phyloP scores from a whole-genome alignment of 768 basidiomycete genomes.

The Arthromyces matolae region DNA sequence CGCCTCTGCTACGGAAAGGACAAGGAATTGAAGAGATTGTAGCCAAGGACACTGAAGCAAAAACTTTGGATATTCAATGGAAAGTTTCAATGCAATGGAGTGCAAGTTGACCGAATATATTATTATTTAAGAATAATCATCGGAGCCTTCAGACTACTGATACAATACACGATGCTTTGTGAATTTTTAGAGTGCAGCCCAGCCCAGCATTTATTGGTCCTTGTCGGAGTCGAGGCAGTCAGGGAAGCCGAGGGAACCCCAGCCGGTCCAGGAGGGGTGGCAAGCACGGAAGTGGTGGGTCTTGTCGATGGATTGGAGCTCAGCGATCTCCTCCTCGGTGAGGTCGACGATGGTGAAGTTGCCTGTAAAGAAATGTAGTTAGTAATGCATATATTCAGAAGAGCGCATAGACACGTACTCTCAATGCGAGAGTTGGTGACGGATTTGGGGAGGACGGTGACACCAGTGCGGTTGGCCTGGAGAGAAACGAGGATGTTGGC shows the following conservation, averaged over 20 bases:
- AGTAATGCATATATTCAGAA: neutral
- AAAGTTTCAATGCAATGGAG: no score
- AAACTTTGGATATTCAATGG: no score
- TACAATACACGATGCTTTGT: neutral
- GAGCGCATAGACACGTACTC: slow-evolving; percentile 27
- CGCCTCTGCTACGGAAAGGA: no score
- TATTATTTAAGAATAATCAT: neutral
- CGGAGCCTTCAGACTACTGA: neutral
- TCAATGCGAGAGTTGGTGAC: slow-evolving; percentile 67
- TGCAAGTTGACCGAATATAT: no score
- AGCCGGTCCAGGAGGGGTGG: slow-evolving; percentile 44
- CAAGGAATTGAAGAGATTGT: no score
- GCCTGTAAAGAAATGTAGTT: slow-evolving; percentile 26
- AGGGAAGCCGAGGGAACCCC: slow-evolving; percentile 17
- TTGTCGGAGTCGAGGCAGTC: slow-evolving; percentile 17
- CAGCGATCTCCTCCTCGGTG: slow-evolving; percentile 53
- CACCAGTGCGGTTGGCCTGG: slow-evolving; percentile 63
- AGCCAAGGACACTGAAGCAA: no score
- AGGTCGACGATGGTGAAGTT: slow-evolving; percentile 63
- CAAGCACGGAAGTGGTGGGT: slow-evolving; percentile 61
- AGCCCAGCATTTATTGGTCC: neutral
- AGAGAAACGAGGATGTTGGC: slow-evolving; percentile 71
- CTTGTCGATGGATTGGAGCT: slow-evolving; percentile 59
- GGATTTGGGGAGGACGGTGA: slow-evolving; percentile 71
- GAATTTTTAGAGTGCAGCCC: neutral